Evolutionary conservation across 352 stramenopile species (phyloP).

Genomic region (Pythium pyrilobum): DNA sequence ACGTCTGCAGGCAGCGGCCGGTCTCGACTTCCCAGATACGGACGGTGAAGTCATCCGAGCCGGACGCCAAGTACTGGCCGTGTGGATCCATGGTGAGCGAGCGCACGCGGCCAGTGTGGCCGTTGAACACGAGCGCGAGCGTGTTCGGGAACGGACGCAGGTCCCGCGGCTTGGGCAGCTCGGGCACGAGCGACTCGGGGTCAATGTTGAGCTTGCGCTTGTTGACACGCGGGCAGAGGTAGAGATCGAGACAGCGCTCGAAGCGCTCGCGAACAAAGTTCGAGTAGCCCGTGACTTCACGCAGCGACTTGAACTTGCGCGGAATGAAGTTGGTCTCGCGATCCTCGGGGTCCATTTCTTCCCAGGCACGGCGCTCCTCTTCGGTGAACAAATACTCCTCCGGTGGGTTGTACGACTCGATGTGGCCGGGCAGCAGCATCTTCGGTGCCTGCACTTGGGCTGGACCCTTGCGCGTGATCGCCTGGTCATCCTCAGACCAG

Average conservation of each 20-base stretch:
- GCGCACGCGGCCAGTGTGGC: constrained; percentile 89
- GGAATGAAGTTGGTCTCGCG: constrained; percentile 97
- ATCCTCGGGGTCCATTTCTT: constrained; percentile 93
- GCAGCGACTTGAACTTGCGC: constrained; percentile 95
- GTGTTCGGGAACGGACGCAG: constrained; percentile 98
- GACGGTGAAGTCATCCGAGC: constrained; percentile 94
- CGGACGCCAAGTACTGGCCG: constrained; percentile 97
- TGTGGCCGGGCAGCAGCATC: constrained; percentile 95
- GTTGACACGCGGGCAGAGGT: constrained; percentile 95
- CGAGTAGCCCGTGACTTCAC: constrained; percentile 95
- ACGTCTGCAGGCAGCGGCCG: constrained; percentile 88
- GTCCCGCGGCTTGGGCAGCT: constrained; percentile 95
- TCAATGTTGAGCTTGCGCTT: constrained; percentile 98
- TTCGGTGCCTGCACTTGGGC: constrained; percentile 98
- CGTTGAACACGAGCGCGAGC: constrained; percentile 82
- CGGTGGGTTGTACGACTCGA: constrained; percentile 98
- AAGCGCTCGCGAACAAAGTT: constrained; percentile 98
- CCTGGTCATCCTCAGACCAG: constrained; percentile 90
- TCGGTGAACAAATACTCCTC: constrained; percentile 98
- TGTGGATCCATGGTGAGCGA: constrained; percentile 92
- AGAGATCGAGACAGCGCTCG: constrained; percentile 99
- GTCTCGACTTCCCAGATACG: constrained; percentile 97
- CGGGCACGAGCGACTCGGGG: constrained; percentile 93
- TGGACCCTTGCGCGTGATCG: constrained; percentile 88
- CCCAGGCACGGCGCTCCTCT: constrained; percentile 95